These are phyloP conservation scores for Plasmodium cynomolgi DNA, from an alignment of 169 alveolate species.

Conservation along the genomic window DNA sequence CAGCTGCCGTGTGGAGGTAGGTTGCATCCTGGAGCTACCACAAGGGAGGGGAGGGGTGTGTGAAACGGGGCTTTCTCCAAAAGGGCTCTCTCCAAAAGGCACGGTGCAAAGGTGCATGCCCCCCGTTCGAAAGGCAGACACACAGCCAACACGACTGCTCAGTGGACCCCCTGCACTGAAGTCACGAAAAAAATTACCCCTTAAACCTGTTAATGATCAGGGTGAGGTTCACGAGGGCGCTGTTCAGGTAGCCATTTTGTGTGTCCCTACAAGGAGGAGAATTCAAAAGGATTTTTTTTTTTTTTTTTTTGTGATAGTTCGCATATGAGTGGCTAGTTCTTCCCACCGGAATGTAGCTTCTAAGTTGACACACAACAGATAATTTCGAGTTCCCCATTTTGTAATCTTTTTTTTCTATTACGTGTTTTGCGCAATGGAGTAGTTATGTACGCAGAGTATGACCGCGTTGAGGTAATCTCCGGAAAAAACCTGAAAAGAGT, in stretches of 20 bases:
- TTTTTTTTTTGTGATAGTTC: not conserved
- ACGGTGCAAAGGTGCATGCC: not conserved
- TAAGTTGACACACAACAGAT: not conserved
- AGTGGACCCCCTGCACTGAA: not conserved
- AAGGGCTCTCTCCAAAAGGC: not conserved
- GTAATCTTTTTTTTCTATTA: not conserved
- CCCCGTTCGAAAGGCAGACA: not conserved
- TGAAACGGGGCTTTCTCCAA: not conserved
- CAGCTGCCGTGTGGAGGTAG: not conserved
- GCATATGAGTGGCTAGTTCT: not conserved
- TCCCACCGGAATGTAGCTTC: not conserved
- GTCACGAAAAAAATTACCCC: conserved; percentile 4
- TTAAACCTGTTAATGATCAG: conserved; percentile 7
- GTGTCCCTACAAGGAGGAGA: conserved; percentile 9
- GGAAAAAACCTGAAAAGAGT: conserved; percentile 21
- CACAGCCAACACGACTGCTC: not conserved
- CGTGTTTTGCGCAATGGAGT: conserved; percentile 20
- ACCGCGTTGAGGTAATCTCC: conserved; percentile 57
- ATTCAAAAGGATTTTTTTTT: not conserved
- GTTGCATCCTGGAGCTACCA: not conserved
- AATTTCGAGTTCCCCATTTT: not conserved
- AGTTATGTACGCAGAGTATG: conserved; percentile 27
- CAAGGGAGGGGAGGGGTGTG: not conserved
- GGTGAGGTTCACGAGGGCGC: conserved; percentile 45
- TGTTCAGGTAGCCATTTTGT: conserved; percentile 45